Percentiles rank a stretch among this genome's conserved stretches.
phyloP scores from a whole-genome alignment of 257 asterid species.

The Solanum chilense region DNA sequence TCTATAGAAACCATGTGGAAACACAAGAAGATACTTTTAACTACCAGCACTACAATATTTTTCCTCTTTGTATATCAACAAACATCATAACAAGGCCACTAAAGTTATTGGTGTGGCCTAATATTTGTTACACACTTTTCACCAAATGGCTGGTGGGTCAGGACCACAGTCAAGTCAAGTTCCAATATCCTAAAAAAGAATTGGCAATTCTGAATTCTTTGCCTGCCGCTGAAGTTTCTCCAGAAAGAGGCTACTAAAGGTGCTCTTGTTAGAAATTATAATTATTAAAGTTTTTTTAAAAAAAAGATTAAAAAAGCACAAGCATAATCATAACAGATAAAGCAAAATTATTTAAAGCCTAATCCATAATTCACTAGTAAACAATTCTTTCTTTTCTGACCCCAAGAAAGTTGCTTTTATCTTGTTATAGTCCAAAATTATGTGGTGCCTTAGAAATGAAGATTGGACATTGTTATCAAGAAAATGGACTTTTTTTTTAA shows the following conservation, averaged over 20 bases:
- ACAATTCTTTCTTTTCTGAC: slow-evolving; percentile 3
- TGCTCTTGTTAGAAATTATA: slow-evolving; percentile 7
- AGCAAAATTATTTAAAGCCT: slow-evolving; percentile 33
- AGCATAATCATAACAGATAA: slow-evolving; percentile 40
- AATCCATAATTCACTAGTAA: slow-evolving; percentile 6
- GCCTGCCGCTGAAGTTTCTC: neutral
- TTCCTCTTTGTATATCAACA: neutral
- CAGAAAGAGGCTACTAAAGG: neutral
- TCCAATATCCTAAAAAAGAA: neutral
- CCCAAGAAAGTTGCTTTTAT: neutral
- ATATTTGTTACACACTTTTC: neutral
- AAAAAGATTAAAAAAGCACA: slow-evolving; percentile 15
- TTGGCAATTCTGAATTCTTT: neutral
- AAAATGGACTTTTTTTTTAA: neutral
- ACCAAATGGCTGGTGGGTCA: slow-evolving; percentile 35
- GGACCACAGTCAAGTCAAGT: slow-evolving; percentile 15
- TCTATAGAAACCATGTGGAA: neutral
- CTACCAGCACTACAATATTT: neutral
- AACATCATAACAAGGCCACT: neutral
- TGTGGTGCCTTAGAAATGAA: neutral
- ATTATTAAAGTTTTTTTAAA: slow-evolving; percentile 18
- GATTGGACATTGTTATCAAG: neutral
- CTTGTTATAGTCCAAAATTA: neutral
- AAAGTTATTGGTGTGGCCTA: neutral
- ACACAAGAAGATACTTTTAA: neutral